Evolutionary conservation across 148 eudicot genomes (phyloP).

Genomic region (Arbutus unedo): DNA sequence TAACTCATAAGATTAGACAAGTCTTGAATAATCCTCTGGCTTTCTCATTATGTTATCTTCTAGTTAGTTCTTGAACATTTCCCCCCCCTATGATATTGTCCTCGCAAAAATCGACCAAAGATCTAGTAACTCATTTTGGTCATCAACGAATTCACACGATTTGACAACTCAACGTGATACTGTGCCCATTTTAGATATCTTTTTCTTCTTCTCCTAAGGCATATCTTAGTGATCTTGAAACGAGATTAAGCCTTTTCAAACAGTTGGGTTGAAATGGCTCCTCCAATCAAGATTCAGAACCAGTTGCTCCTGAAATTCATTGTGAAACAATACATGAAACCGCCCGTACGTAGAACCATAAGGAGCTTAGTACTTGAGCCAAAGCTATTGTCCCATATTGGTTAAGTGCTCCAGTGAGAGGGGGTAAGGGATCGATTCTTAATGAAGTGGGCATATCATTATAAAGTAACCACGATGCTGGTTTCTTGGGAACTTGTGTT

Average conservation of each 20-base stretch:
- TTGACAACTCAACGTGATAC: background rate
- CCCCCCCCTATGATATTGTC: background rate
- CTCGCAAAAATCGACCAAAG: background rate
- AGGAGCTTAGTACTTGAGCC: too few relatives aligned
- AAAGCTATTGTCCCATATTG: too few relatives aligned
- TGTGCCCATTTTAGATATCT: background rate
- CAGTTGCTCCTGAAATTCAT: background rate
- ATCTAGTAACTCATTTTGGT: background rate
- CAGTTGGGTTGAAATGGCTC: background rate
- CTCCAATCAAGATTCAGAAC: background rate
- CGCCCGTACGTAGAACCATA: too few relatives aligned
- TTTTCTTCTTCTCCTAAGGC: background rate
- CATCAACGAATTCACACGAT: background rate
- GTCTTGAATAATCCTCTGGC: background rate
- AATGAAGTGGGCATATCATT: background rate
- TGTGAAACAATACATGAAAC: background rate
- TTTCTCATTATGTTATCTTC: background rate
- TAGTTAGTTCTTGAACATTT: constrained; percentile 3
- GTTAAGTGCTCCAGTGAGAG: too few relatives aligned
- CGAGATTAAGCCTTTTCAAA: background rate
- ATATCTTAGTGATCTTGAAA: background rate
- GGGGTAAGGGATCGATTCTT: background rate
- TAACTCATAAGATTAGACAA: background rate
- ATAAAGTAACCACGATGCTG: background rate
- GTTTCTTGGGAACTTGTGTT: background rate